Evolutionary conservation across 2,329 filamentous ascomycete species (phyloP).

Genomic region (Colletotrichum tanaceti): DNA sequence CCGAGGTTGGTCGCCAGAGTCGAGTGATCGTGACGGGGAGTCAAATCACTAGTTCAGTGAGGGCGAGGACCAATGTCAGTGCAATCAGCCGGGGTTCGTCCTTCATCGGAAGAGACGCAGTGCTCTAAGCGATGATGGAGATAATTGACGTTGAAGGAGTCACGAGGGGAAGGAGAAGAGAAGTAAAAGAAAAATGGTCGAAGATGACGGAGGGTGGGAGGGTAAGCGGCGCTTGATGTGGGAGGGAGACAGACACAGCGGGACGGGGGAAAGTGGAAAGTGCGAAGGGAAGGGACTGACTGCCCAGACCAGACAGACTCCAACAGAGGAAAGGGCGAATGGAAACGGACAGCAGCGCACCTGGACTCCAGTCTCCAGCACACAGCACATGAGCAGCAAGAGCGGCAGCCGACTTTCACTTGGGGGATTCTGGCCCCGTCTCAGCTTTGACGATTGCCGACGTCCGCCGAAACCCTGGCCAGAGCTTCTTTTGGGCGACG

Average conservation of each 20-base stretch:
- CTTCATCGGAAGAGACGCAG: neutral
- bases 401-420: neutral
- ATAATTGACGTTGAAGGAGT: constrained; percentile 15
- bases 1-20: neutral
- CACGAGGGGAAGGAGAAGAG: constrained; percentile 4
- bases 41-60: neutral
- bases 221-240: neutral
- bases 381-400: neutral
- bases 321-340: neutral
- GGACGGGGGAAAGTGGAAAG: constrained; percentile 6
- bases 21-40: neutral
- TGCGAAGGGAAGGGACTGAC: neutral
- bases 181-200: neutral
- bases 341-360: neutral
- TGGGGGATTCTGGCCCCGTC: constrained; percentile 19
- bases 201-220: constrained; percentile 17
- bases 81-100: neutral
- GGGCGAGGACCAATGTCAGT: neutral
- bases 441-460: constrained; percentile 39
- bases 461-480: constrained; percentile 28
- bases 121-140: neutral
- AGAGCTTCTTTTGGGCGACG: constrained; percentile 14
- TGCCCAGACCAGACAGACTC: neutral
- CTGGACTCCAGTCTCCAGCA: neutral
- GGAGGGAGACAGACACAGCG: constrained; percentile 1